Conservation (phyloP, 2,329 filamentous ascomycete genomes). For the Apiospora phragmitis region DNA sequence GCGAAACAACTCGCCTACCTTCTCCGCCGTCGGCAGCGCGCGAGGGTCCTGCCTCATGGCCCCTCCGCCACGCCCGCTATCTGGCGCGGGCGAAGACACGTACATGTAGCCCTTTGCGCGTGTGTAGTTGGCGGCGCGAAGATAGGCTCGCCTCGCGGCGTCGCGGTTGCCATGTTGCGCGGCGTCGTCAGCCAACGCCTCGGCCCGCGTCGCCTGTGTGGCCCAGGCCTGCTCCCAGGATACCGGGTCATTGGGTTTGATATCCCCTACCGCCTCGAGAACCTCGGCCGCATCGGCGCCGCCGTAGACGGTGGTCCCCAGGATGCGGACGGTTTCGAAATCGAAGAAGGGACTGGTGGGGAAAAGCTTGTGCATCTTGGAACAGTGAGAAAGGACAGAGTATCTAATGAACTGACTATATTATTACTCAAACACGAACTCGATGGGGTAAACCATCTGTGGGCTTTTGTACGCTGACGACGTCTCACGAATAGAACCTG, state of each 20-base stretch:
- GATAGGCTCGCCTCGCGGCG: slow-evolving; percentile 35
- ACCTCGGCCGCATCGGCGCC: slow-evolving; percentile 42
- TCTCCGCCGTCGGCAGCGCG: slow-evolving; percentile 27
- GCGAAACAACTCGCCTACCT: slow-evolving; percentile 25
- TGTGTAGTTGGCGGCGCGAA: slow-evolving; percentile 32
- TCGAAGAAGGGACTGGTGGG: slow-evolving; percentile 36
- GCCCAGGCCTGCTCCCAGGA: slow-evolving; percentile 40
- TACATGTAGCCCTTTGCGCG: slow-evolving; percentile 13
- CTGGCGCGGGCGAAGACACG: not conserved
- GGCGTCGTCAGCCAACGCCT: slow-evolving; percentile 36
- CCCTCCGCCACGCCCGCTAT: not conserved
- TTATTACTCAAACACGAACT: too few relatives aligned
- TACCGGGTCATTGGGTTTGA: slow-evolving; percentile 39
- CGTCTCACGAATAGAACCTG: too few relatives aligned
- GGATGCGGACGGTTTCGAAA: slow-evolving; percentile 43
- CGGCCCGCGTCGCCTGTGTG: slow-evolving; percentile 30
- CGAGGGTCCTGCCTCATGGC: slow-evolving; percentile 27
- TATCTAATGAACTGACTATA: not conserved
- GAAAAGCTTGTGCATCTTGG: not conserved
- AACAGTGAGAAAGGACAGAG: not conserved
- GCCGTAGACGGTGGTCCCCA: slow-evolving; percentile 35
- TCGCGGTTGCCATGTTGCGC: slow-evolving; percentile 27
- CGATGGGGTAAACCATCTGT: too few relatives aligned
- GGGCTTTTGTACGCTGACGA: too few relatives aligned
- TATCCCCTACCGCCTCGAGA: slow-evolving; percentile 36